These are phyloP conservation scores for Penicillium daleae DNA, from an alignment of 495 filamentous ascomycete species.

Conservation along the genomic window DNA sequence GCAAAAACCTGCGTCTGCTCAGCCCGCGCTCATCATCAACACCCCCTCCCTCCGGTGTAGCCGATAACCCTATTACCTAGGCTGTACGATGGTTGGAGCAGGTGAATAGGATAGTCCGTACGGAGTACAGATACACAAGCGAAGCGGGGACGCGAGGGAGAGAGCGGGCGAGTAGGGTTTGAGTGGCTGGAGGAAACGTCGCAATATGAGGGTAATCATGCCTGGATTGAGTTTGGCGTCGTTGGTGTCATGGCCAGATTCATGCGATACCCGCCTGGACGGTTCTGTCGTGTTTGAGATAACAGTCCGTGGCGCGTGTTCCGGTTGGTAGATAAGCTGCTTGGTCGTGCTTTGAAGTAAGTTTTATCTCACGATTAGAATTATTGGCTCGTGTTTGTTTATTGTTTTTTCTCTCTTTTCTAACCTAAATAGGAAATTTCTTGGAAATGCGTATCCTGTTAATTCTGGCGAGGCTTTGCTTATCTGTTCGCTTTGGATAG, in stretches of 20 bases:
- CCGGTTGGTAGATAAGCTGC: neutral
- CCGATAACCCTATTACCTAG: neutral
- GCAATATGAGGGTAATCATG: conserved; percentile 1
- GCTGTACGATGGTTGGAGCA: neutral
- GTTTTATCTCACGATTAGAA: neutral
- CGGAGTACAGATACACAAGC: too few relatives aligned
- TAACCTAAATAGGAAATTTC: neutral
- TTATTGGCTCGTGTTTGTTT: neutral
- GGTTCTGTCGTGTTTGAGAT: neutral
- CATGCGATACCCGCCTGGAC: neutral
- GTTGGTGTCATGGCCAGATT: neutral
- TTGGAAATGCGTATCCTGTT: neutral
- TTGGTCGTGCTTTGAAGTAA: neutral
- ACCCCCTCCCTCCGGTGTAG: neutral
- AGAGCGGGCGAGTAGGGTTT: neutral
- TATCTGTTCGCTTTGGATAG: neutral
- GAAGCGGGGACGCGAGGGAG: neutral
- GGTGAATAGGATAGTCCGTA: too few relatives aligned
- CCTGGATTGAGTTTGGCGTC: neutral
- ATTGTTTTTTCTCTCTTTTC: neutral
- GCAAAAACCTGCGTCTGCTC: neutral
- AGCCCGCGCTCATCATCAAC: neutral
- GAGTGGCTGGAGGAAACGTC: neutral
- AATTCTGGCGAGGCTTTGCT: neutral
- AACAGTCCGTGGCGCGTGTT: neutral